phyloP scores from a whole-genome alignment of 352 stramenopile genomes.

The Phytophthora citricola region DNA sequence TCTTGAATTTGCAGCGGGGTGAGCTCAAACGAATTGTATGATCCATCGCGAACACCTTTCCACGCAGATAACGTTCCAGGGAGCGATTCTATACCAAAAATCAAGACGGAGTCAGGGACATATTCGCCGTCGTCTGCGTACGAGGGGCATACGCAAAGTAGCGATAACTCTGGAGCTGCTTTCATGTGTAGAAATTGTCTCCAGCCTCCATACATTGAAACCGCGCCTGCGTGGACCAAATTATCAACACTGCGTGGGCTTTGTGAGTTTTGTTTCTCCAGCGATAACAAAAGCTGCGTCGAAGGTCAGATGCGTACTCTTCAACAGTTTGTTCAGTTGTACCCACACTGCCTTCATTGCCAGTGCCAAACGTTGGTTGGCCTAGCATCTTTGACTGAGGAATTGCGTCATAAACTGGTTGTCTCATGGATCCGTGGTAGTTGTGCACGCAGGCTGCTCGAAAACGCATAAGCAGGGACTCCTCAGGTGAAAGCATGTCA shows the following conservation, averaged over 20 bases:
- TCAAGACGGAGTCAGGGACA: conserved; percentile 65
- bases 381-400: conserved; percentile 19
- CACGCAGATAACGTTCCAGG: conserved; percentile 66
- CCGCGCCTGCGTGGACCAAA: conserved; percentile 64
- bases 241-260: conserved; percentile 35
- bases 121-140: conserved; percentile 85
- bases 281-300: conserved; percentile 42
- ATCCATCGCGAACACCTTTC: conserved; percentile 57
- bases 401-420: conserved; percentile 13
- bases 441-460: conserved; percentile 40
- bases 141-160: conserved; percentile 73
- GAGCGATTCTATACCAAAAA: conserved; percentile 66
- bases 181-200: conserved; percentile 48
- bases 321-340: conserved; percentile 32
- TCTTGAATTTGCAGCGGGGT: conserved; percentile 59
- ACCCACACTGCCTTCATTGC: conserved; percentile 4
- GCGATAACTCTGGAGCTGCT: conserved; percentile 37
- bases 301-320: conserved; percentile 41
- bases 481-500: conserved; percentile 35
- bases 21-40: conserved; percentile 55
- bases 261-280: conserved; percentile 37
- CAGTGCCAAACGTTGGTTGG: conserved; percentile 16
- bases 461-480: conserved; percentile 55
- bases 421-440: conserved; percentile 14
- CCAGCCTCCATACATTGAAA: conserved; percentile 86